phyloP scores from a whole-genome alignment of 768 basidiomycete genomes.

The Lanmaoa rubissima region DNA sequence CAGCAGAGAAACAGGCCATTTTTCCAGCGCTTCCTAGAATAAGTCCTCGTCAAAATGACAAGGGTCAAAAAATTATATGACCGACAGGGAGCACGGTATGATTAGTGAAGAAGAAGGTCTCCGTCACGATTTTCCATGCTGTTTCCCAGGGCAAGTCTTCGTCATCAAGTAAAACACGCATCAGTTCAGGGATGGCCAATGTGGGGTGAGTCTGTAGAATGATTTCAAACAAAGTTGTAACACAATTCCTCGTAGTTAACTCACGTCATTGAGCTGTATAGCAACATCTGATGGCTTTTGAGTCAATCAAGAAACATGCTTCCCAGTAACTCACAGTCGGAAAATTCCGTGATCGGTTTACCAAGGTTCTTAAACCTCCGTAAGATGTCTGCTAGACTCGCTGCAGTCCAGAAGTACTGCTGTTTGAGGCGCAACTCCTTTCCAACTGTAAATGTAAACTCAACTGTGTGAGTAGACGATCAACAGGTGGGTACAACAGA shows the following conservation, averaged over 20 bases:
- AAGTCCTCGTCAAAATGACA: not conserved
- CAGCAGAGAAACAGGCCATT: constrained; percentile 89
- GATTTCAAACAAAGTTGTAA: constrained; percentile 1
- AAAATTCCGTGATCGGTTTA: constrained; percentile 75
- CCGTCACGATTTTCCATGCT: constrained; percentile 88
- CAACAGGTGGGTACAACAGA: not conserved
- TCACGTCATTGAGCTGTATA: constrained; percentile 92
- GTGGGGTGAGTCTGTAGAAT: constrained; percentile 84
- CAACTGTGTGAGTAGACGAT: not conserved
- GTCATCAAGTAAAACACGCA: constrained; percentile 90
- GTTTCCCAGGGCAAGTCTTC: constrained; percentile 80
- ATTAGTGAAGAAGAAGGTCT: constrained; percentile 95
- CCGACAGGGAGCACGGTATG: constrained; percentile 87
- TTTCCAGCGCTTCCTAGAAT: constrained; percentile 75
- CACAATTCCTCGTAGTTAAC: constrained; percentile 16
- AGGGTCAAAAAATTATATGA: constrained; percentile 14
- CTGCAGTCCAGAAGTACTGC: constrained; percentile 95
- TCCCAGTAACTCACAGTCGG: constrained; percentile 60
- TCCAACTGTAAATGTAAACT: constrained; percentile 54
- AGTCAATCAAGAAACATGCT: constrained; percentile 1
- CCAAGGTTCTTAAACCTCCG: constrained; percentile 90
- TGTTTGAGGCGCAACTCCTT: constrained; percentile 92
- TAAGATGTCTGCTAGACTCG: constrained; percentile 84
- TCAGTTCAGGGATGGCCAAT: constrained; percentile 90
- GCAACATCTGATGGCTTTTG: constrained; percentile 57